Evolutionary conservation across 2,329 filamentous ascomycete species (phyloP).

Genomic region (Pseudogymnoascus sp.): DNA sequence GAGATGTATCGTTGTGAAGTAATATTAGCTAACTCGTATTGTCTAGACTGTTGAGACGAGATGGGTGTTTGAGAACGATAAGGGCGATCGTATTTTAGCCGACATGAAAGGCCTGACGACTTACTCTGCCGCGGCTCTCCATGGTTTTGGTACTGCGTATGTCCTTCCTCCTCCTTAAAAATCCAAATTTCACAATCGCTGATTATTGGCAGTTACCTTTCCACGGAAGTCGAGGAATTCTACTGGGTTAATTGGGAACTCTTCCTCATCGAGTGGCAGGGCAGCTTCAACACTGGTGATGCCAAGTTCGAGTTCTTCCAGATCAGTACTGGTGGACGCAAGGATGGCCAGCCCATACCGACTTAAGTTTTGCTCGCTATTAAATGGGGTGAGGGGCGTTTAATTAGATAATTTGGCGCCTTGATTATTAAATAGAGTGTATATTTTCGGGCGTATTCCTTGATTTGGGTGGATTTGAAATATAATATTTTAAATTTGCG

Average conservation of each 20-base stretch:
- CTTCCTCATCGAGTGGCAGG: neutral
- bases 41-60: neutral
- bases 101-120: neutral
- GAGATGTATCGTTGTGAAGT: neutral
- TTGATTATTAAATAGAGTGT: neutral
- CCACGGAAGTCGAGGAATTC: neutral
- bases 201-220: neutral
- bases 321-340: neutral
- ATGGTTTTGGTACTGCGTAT: slow-evolving; percentile 1
- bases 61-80: neutral
- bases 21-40: neutral
- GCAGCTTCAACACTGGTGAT: neutral
- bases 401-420: neutral
- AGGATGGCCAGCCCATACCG: neutral
- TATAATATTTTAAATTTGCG: neutral
- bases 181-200: neutral
- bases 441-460: neutral
- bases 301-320: slow-evolving; percentile 2
- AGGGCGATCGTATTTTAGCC: neutral
- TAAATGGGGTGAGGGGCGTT: no score
- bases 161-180: neutral
- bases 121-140: neutral
- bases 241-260: slow-evolving; percentile 1
- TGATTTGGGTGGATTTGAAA: neutral
- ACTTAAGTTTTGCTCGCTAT: neutral